A percentile compares a stretch with the other conserved stretches of the same genome.
phyloP scores from a whole-genome alignment of 116 monocot species.

The Phalaenopsis hybrid region DNA sequence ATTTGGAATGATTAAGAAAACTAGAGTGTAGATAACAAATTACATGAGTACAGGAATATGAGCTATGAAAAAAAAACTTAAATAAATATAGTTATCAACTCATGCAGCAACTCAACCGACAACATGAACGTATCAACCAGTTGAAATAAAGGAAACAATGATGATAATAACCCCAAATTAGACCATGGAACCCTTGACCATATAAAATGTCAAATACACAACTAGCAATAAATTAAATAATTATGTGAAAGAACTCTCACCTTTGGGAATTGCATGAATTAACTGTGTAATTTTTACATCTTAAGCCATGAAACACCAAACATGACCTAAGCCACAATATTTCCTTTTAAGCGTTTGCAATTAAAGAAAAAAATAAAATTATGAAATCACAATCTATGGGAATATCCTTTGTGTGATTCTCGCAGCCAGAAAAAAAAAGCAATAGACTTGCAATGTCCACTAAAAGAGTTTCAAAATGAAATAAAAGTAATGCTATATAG shows the following conservation, averaged over 20 bases:
- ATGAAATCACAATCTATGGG: neutral
- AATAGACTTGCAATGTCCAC: neutral
- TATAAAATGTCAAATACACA: neutral
- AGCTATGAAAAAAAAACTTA: neutral
- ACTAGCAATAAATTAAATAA: neutral
- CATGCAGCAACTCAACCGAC: neutral
- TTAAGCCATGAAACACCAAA: no score
- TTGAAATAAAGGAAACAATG: neutral
- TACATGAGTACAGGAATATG: neutral
- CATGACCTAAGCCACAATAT: neutral
- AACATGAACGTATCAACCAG: neutral
- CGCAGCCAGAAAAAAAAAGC: neutral
- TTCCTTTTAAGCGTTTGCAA: neutral
- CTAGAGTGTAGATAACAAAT: neutral
- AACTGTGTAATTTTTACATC: neutral
- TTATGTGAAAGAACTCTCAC: neutral
- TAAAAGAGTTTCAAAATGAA: neutral
- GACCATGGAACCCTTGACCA: neutral
- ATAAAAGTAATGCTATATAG: neutral
- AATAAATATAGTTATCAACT: neutral
- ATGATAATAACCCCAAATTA: neutral
- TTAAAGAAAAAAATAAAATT: neutral
- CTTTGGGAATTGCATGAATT: neutral
- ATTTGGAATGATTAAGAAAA: neutral
- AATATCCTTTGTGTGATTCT: neutral